These are phyloP conservation scores for Geotrichum fermentans DNA, from an alignment of 1,139 yeast species.

Conservation along the genomic window DNA sequence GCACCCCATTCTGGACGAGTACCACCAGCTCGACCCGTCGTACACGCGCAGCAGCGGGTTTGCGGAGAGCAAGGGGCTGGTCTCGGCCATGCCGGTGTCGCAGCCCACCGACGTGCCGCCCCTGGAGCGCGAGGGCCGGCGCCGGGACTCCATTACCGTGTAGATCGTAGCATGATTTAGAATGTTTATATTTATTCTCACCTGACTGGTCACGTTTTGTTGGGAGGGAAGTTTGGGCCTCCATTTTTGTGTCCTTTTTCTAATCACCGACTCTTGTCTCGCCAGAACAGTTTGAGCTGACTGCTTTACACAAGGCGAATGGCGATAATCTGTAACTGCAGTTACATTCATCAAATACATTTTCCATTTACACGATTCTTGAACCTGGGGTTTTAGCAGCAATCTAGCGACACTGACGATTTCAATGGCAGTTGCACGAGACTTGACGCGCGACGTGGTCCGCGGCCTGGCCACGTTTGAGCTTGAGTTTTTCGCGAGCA, in stretches of 20 bases:
- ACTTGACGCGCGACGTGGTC: slow-evolving; percentile 33
- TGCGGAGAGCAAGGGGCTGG: slow-evolving; percentile 87
- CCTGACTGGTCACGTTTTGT: not conserved
- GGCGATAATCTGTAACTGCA: too few species aligned
- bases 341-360: too few species aligned
- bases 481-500: slow-evolving; percentile 36
- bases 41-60: slow-evolving; percentile 68
- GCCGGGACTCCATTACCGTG: slow-evolving; percentile 23
- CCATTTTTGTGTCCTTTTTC: not conserved
- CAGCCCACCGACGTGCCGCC: slow-evolving; percentile 61
- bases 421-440: too few species aligned
- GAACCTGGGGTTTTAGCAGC: too few species aligned
- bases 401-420: too few species aligned
- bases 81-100: slow-evolving; percentile 65
- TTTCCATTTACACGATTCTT: too few species aligned
- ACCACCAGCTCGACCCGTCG: slow-evolving; percentile 67
- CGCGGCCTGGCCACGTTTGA: slow-evolving; percentile 39
- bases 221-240: not conserved
- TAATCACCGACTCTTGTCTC: too few species aligned
- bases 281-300: too few species aligned
- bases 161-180: not conserved
- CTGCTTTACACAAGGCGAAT: too few species aligned
- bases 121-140: slow-evolving; percentile 77
- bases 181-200: not conserved
- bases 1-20: slow-evolving; percentile 90